A percentile compares a stretch with the other conserved stretches of the same genome.
Conservation (phyloP, 768 basidiomycete genomes). For the Trametes cinnabarina region DNA sequence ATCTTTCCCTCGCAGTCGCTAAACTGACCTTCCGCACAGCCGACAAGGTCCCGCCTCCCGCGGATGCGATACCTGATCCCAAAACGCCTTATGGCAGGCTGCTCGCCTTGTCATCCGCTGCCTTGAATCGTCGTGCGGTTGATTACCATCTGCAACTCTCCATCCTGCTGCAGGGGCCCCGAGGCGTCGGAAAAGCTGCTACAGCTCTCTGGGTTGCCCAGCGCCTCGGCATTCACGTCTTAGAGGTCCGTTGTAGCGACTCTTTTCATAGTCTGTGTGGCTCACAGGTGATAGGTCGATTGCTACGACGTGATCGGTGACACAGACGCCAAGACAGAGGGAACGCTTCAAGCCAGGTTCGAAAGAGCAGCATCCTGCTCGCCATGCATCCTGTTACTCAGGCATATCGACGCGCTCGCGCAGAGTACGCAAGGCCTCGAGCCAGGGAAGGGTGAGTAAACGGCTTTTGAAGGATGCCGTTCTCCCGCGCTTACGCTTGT, state of each 20-base stretch:
- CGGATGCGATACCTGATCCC: background rate
- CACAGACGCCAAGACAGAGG: conserved; percentile 71
- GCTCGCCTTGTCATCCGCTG: conserved; percentile 56
- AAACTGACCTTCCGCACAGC: conserved; percentile 6
- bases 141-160: conserved; percentile 66
- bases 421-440: conserved; percentile 65
- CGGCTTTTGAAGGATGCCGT: too few species aligned
- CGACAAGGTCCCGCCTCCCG: background rate
- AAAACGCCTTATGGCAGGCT: conserved; percentile 47
- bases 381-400: conserved; percentile 81
- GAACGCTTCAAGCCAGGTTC: conserved; percentile 64
- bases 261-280: background rate
- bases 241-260: conserved; percentile 53
- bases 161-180: conserved; percentile 72
- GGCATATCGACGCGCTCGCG: conserved; percentile 77
- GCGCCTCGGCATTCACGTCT: conserved; percentile 69
- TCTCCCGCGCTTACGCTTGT: too few species aligned
- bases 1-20: background rate
- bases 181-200: conserved; percentile 82
- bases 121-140: conserved; percentile 52
- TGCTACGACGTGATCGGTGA: conserved; percentile 85
- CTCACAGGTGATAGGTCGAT: conserved; percentile 55
- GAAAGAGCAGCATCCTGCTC: conserved; percentile 76
- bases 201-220: conserved; percentile 54
- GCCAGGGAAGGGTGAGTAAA: conserved; percentile 56